These are phyloP conservation scores for Neltuma alba DNA, from an alignment of 306 rosid species.

Conservation along the genomic window DNA sequence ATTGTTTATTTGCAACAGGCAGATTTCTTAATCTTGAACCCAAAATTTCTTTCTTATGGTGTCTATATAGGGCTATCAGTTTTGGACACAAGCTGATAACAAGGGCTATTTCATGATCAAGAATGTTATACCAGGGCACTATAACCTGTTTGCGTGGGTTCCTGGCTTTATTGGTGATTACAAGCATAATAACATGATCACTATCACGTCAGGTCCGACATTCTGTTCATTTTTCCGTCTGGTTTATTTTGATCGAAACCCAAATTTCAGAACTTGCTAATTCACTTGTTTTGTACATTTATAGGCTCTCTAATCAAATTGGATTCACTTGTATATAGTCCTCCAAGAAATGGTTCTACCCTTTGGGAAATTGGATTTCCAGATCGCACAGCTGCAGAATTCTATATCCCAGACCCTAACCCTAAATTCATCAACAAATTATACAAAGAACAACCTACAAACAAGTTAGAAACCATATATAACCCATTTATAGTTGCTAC, in stretches of 20 bases:
- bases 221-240: neutral
- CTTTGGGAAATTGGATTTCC: conserved; percentile 93
- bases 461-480: conserved; percentile 56
- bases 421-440: conserved; percentile 67
- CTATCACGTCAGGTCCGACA: conserved; percentile 50
- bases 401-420: conserved; percentile 68
- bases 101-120: conserved; percentile 59
- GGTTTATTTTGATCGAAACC: neutral
- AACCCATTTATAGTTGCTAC: neutral
- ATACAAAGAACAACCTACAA: conserved; percentile 33
- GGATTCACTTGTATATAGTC: conserved; percentile 40
- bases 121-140: conserved; percentile 68
- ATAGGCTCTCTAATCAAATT: conserved; percentile 51
- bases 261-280: conserved; percentile 12
- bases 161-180: conserved; percentile 87
- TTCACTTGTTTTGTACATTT: neutral
- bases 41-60: conserved; percentile 3
- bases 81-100: conserved; percentile 69
- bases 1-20: neutral
- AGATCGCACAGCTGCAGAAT: conserved; percentile 78
- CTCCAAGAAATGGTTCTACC: conserved; percentile 85
- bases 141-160: conserved; percentile 77
- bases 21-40: conserved; percentile 73
- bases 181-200: conserved; percentile 49
- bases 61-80: conserved; percentile 77